Conservation (phyloP, 2,329 filamentous ascomycete species). For the Microsporum canis region DNA sequence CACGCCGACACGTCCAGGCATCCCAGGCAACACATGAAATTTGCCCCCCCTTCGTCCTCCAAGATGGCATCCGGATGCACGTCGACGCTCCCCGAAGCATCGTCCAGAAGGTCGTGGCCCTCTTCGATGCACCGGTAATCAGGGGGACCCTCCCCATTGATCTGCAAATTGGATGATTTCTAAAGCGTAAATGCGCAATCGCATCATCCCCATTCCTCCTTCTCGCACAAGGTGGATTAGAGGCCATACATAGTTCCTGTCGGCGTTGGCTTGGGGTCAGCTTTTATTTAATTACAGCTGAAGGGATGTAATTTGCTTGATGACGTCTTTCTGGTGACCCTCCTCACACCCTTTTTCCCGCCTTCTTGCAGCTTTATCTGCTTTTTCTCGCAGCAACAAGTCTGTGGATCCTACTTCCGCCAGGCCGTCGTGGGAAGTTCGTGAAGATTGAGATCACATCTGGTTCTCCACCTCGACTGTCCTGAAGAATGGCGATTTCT, state of each 20-base stretch:
- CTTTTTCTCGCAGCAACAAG: too few species aligned
- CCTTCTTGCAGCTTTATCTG: not conserved
- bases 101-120: not conserved
- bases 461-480: not conserved
- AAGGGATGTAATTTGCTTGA: not conserved
- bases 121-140: not conserved
- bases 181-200: not conserved
- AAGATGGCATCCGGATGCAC: slow-evolving; percentile 5
- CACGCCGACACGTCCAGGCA: not conserved
- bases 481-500: not conserved
- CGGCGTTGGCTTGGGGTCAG: not conserved
- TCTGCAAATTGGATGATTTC: not conserved
- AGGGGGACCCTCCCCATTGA: slow-evolving; percentile 2
- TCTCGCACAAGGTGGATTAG: not conserved
- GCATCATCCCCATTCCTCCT: not conserved
- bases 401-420: not conserved
- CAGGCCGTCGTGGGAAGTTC: not conserved
- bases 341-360: not conserved
- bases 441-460: not conserved
- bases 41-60: not conserved
- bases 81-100: not conserved
- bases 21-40: not conserved
- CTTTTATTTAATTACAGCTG: not conserved
- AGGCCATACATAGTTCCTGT: too few species aligned
- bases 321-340: not conserved